These are phyloP conservation scores for Globisporangium iwayamae DNA, from an alignment of 352 stramenopile species.

Conservation along the genomic window DNA sequence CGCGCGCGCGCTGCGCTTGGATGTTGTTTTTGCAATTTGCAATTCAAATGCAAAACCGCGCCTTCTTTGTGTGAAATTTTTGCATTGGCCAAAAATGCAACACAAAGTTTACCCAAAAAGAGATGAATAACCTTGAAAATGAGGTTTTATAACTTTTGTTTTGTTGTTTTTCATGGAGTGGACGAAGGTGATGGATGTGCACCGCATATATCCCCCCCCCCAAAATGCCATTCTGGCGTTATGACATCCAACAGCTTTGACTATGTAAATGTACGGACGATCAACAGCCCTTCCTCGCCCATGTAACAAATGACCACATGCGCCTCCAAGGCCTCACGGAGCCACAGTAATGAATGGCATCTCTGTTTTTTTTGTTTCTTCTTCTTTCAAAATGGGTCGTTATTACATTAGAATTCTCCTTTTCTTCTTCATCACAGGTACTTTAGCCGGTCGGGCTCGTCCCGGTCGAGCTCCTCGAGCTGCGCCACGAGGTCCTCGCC, in stretches of 20 bases:
- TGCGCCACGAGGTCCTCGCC: slow-evolving; percentile 32
- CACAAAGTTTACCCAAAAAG: not conserved
- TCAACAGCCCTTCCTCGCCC: not conserved
- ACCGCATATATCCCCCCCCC: not conserved
- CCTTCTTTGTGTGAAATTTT: not conserved
- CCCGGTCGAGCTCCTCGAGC: slow-evolving; percentile 27
- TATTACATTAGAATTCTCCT: slow-evolving; percentile 4
- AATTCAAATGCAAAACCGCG: slow-evolving; percentile 14
- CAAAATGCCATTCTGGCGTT: not conserved
- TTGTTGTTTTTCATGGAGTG: not conserved
- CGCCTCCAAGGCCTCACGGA: no score
- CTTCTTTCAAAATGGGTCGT: not conserved
- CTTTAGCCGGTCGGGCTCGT: slow-evolving; percentile 29
- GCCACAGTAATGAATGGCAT: no score
- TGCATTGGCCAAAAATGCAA: not conserved
- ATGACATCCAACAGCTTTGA: not conserved
- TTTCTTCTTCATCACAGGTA: slow-evolving; percentile 8
- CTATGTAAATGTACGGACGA: not conserved
- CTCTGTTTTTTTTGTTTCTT: no score
- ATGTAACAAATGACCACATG: no score
- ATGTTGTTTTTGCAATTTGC: slow-evolving; percentile 5
- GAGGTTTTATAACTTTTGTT: no score
- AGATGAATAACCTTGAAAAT: no score
- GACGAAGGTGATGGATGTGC: slow-evolving; percentile 4
- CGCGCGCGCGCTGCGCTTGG: not conserved